Evolutionary conservation across 192 early-diverging fungal species (phyloP).

Genomic region (Obelidium mucronatum): DNA sequence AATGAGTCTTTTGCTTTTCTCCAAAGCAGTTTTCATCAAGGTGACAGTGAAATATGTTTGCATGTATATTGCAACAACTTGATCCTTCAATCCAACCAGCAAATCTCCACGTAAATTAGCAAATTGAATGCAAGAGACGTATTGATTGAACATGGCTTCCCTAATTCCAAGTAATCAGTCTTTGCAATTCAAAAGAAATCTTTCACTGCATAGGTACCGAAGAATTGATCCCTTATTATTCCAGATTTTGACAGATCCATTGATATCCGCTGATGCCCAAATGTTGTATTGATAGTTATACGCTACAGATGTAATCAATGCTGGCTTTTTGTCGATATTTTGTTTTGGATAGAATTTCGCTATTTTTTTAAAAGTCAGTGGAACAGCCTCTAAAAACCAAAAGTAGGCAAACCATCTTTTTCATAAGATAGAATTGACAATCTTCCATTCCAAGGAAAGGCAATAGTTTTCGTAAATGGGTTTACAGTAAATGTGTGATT

Average conservation of each 20-base stretch:
- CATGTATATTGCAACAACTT: constrained; percentile 39
- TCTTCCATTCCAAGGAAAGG: constrained; percentile 33
- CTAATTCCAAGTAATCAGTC: neutral
- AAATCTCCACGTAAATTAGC: constrained; percentile 47
- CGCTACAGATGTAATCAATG: constrained; percentile 19
- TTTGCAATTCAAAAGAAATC: neutral
- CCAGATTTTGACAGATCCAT: constrained; percentile 44
- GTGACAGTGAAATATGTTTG: constrained; percentile 41
- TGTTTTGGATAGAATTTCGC: constrained; percentile 18
- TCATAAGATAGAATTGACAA: constrained; percentile 8
- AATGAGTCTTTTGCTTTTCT: neutral
- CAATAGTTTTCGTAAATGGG: constrained; percentile 16
- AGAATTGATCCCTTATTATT: constrained; percentile 21
- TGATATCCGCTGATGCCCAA: constrained; percentile 40
- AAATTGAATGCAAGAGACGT: constrained; percentile 38
- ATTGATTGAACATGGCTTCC: constrained; percentile 45
- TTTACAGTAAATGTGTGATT: neutral
- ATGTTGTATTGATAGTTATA: constrained; percentile 18
- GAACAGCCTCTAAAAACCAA: neutral
- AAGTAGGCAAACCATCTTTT: constrained; percentile 1
- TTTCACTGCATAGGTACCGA: constrained; percentile 10
- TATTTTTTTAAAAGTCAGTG: neutral
- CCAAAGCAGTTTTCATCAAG: constrained; percentile 26
- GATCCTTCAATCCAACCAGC: constrained; percentile 37
- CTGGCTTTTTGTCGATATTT: constrained; percentile 1